These are phyloP conservation scores for Nothopassalora personata DNA, from an alignment of 2,329 filamentous ascomycete genomes.

Conservation along the genomic window DNA sequence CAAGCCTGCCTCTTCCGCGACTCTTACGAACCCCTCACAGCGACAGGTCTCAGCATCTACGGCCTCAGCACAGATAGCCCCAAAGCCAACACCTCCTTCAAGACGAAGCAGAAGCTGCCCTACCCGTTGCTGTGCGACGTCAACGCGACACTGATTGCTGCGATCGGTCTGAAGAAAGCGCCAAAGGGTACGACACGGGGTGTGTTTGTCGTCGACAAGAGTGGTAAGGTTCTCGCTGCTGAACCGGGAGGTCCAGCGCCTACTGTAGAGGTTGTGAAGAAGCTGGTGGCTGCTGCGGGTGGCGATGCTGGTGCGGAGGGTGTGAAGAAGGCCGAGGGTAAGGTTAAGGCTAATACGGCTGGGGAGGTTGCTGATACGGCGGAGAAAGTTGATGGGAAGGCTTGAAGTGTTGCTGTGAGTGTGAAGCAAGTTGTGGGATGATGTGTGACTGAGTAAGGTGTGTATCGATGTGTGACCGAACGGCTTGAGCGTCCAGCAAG, in stretches of 20 bases:
- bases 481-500: background rate
- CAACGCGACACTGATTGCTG: constrained; percentile 65
- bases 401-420: background rate
- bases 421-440: background rate
- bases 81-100: constrained; percentile 89
- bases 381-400: constrained; percentile 25
- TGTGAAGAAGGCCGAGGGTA: constrained; percentile 33
- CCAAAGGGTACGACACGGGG: constrained; percentile 77
- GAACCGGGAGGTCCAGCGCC: constrained; percentile 70
- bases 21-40: constrained; percentile 67
- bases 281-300: constrained; percentile 54
- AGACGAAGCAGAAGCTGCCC: constrained; percentile 81
- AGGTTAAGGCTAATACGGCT: constrained; percentile 35
- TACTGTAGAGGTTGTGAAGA: constrained; percentile 71
- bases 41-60: constrained; percentile 77
- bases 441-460: too few species aligned
- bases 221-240: constrained; percentile 70
- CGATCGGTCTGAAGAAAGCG: constrained; percentile 83
- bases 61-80: constrained; percentile 83
- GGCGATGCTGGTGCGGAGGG: constrained; percentile 28
- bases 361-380: constrained; percentile 45
- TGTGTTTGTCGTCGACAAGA: constrained; percentile 67
- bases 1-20: constrained; percentile 94
- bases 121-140: constrained; percentile 87
- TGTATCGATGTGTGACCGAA: background rate